phyloP scores from a whole-genome alignment of 2,329 filamentous ascomycete species.

The Cladophialophora immunda region DNA sequence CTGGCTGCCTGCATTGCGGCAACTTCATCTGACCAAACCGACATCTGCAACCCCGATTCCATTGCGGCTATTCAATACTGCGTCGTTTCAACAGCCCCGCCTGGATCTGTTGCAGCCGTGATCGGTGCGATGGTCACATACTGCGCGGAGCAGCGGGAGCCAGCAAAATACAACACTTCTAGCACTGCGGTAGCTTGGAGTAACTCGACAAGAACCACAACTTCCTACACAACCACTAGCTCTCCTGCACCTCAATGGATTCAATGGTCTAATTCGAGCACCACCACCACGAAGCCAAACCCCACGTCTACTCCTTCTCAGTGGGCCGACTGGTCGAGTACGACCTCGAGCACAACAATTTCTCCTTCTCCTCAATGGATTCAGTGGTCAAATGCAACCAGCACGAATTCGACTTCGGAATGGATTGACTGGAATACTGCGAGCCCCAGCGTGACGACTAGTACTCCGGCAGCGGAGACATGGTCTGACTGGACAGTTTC shows the following conservation, averaged over 20 bases:
- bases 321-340: slow-evolving; percentile 8
- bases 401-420: too few relatives aligned
- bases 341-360: slow-evolving; percentile 1
- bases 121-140: slow-evolving; percentile 9
- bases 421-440: too few relatives aligned
- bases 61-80: slow-evolving; percentile 14
- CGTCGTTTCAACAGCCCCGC: background rate
- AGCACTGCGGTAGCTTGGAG: background rate
- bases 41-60: slow-evolving; percentile 15
- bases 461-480: background rate
- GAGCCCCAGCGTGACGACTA: background rate
- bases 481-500: slow-evolving; percentile 8
- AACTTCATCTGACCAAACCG: background rate
- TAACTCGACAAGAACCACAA: background rate
- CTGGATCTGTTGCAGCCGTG: background rate
- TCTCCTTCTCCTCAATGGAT: slow-evolving; percentile 2
- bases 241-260: background rate
- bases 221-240: slow-evolving; percentile 4
- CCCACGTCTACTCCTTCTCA: background rate
- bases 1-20: slow-evolving; percentile 1
- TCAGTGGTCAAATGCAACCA: background rate
- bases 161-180: slow-evolving; percentile 1
- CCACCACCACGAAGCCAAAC: background rate
- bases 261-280: background rate
- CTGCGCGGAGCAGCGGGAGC: slow-evolving; percentile 12